phyloP scores from a whole-genome alignment of 2,329 filamentous ascomycete species.

The Alternaria gaisen region DNA sequence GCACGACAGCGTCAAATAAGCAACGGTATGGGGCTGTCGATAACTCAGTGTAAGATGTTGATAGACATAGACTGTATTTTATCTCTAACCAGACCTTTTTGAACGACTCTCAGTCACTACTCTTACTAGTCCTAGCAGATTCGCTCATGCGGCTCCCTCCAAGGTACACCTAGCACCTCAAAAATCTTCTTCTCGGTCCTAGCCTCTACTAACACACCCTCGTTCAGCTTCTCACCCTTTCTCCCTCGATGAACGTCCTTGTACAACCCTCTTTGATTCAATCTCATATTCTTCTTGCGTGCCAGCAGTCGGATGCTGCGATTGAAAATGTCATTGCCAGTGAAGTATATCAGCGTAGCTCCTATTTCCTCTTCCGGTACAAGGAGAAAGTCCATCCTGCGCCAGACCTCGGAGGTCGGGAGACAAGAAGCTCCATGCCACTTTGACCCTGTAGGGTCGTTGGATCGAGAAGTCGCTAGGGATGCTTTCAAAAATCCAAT shows the following conservation, averaged over 20 bases:
- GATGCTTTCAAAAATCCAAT: slow-evolving; percentile 73
- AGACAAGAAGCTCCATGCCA: slow-evolving; percentile 89
- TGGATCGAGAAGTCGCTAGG: slow-evolving; percentile 67
- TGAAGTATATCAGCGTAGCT: slow-evolving; percentile 92
- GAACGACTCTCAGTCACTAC: not conserved
- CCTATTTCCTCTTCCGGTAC: slow-evolving; percentile 83
- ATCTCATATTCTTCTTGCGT: slow-evolving; percentile 78
- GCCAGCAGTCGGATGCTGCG: slow-evolving; percentile 83
- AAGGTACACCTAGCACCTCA: slow-evolving; percentile 81
- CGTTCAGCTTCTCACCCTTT: slow-evolving; percentile 67
- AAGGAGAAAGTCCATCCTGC: slow-evolving; percentile 83
- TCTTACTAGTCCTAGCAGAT: slow-evolving; percentile 31
- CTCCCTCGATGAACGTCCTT: slow-evolving; percentile 71
- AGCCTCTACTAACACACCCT: slow-evolving; percentile 77
- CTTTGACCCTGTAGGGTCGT: slow-evolving; percentile 69
- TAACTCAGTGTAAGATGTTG: not conserved
- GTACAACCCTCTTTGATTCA: slow-evolving; percentile 86
- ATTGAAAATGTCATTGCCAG: slow-evolving; percentile 95
- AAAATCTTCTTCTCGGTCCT: slow-evolving; percentile 82
- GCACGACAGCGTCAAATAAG: not conserved
- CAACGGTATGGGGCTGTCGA: not conserved
- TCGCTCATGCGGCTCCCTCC: slow-evolving; percentile 66
- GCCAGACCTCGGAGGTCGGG: slow-evolving; percentile 69
- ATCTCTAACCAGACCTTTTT: not conserved
- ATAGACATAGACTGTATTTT: not conserved